Evolutionary conservation across 225 moss, liverwort and hornwort genomes (phyloP).

Genomic region (Antitrichia curtipendula): DNA sequence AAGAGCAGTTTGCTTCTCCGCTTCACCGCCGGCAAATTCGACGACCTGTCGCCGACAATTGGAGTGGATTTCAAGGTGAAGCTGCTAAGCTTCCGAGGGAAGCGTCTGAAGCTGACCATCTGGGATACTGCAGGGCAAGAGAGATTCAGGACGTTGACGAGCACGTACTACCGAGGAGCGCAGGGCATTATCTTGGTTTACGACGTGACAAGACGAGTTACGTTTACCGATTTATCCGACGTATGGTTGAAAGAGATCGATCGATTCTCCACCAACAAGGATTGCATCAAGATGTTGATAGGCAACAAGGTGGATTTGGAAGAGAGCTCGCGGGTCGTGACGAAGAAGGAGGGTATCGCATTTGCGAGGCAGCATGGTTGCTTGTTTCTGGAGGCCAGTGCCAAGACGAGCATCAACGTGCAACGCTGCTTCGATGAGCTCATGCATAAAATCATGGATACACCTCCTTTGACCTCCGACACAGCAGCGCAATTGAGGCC

Average conservation of each 20-base stretch:
- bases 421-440: constrained; percentile 88
- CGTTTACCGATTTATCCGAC: constrained; percentile 78
- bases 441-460: constrained; percentile 78
- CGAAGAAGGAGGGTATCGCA: constrained; percentile 87
- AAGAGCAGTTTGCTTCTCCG: constrained; percentile 86
- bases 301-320: constrained; percentile 86
- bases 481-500: constrained; percentile 29
- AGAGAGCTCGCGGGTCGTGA: constrained; percentile 63
- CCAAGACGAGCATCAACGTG: constrained; percentile 80
- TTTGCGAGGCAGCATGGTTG: constrained; percentile 88
- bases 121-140: constrained; percentile 98
- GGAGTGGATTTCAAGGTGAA: constrained; percentile 97
- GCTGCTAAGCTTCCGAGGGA: constrained; percentile 47
- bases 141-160: constrained; percentile 79
- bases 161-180: constrained; percentile 81
- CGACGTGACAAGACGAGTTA: constrained; percentile 70
- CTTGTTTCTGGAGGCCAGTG: constrained; percentile 85
- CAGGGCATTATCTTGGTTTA: constrained; percentile 81
- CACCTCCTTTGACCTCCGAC: constrained; percentile 56
- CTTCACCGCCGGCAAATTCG: constrained; percentile 75
- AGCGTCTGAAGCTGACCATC: constrained; percentile 72
- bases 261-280: constrained; percentile 66
- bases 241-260: constrained; percentile 90
- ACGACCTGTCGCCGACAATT: constrained; percentile 86
- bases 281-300: constrained; percentile 91